Evolutionary conservation across 1,139 yeast genomes (phyloP), one percentile per base, ranked within the genome.

Genomic region (Barnettozyma hawaiiensis): DNA sequence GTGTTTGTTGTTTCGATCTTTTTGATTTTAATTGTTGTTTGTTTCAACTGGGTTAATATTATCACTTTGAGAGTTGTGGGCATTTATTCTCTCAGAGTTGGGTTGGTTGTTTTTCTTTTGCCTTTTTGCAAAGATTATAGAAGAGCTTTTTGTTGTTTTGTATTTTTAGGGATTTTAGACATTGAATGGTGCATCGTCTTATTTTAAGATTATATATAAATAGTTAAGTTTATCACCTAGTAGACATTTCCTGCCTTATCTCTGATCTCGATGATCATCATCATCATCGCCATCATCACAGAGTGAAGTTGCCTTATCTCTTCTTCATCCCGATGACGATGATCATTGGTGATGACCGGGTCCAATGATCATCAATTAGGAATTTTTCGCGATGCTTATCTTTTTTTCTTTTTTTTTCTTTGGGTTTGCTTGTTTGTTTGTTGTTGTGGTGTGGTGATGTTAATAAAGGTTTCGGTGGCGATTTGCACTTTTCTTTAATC

Each of bases 121-220:
- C n/a, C n/a, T n/a, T n/a, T 34, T 22, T 23, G 35, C 35, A 32
- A 34, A 34, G 28, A 37, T 45, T 38, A 44, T 45, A 47, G 49
- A 49, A 49, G 47, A 47, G 50, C 42, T 44, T 37, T 44, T 46
- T 44, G 42, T 44, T 22, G 23, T 22, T n/a, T 35, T 49, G 47
- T 44, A 37, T 44, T 42, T 42, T 44, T 47, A 46, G 45, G 50
- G 51, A 43, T 49, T n/a, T 49, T 46, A 49, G 53, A 49, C 53
- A 49, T 49, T 49, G 46, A 50, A 47, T 41, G 39, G 53, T 47
- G 51, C 50, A 49, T 47, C 40, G 27, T 37, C 26, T 39, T 29
- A 37, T 38, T n/a, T 32, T 40, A 28, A 19, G 19, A 31, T 31
- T 21, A 35, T 21, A 37, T 31, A 22, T 35, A 29, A 31, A 29